Conservation (phyloP, 345 rosid species). For the Psidium guajava region DNA sequence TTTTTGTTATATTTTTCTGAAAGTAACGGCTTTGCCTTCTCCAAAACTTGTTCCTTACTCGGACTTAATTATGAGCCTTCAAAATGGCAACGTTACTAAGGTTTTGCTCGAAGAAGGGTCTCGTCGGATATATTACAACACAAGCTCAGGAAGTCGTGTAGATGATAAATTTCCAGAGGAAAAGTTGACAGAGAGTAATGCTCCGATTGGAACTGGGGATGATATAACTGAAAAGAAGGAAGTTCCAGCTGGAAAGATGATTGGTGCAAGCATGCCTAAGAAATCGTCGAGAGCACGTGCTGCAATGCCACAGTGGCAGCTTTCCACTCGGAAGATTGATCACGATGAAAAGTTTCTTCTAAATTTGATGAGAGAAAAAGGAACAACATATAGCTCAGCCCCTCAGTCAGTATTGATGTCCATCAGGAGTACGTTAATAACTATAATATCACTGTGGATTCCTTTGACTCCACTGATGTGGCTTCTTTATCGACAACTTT, state of each 20-base stretch:
- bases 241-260: background rate
- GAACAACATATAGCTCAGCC: slow-evolving; percentile 72
- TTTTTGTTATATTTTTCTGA: slow-evolving; percentile 57
- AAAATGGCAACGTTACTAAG: slow-evolving; percentile 50
- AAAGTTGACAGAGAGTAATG: background rate
- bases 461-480: slow-evolving; percentile 92
- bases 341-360: slow-evolving; percentile 90
- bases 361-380: slow-evolving; percentile 82
- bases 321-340: slow-evolving; percentile 73
- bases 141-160: slow-evolving; percentile 6
- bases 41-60: slow-evolving; percentile 76
- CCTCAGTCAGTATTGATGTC: slow-evolving; percentile 73
- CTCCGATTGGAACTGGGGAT: slow-evolving; percentile 8
- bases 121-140: slow-evolving; percentile 72
- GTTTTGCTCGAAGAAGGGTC: slow-evolving; percentile 91
- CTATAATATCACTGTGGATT: slow-evolving; percentile 74
- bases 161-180: slow-evolving; percentile 27
- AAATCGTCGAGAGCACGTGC: slow-evolving; percentile 23
- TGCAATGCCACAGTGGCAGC: slow-evolving; percentile 60
- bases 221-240: slow-evolving; percentile 16
- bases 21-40: slow-evolving; percentile 58
- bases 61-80: slow-evolving; percentile 61
- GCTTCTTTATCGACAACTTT: slow-evolving; percentile 91
- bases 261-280: slow-evolving; percentile 13
- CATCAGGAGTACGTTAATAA: slow-evolving; percentile 53